These are phyloP conservation scores for Novymonas esmeraldas DNA, from an alignment of 208 protist species.

Conservation along the genomic window DNA sequence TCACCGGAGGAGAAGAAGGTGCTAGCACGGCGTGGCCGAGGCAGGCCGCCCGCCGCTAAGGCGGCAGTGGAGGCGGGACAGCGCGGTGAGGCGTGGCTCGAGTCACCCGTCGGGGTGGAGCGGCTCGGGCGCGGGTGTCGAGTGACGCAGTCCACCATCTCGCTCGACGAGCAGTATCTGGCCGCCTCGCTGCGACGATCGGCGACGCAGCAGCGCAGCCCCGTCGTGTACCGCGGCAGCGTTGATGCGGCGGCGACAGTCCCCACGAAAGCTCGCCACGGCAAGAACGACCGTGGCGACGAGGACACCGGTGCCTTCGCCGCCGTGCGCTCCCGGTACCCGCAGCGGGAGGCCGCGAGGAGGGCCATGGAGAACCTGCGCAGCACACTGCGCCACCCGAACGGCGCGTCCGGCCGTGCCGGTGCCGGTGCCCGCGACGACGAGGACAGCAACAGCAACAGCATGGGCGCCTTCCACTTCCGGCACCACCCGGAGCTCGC, in stretches of 20 bases:
- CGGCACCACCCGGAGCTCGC: conserved; percentile 42
- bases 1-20: too few species aligned
- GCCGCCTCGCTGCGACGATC: conserved; percentile 14
- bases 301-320: conserved; percentile 20
- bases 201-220: background rate
- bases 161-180: conserved; percentile 61
- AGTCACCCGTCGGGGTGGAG: conserved; percentile 19
- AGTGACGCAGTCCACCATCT: conserved; percentile 30
- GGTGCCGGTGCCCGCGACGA: conserved; percentile 4
- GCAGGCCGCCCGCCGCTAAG: background rate
- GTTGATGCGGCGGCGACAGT: too few species aligned
- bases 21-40: background rate
- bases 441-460: conserved; percentile 19
- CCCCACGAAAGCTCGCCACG: background rate
- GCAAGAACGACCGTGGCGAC: background rate
- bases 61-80: background rate
- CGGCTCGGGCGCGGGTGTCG: conserved; percentile 71
- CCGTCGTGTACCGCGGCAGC: background rate
- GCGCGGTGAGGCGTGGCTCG: background rate
- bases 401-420: conserved; percentile 11
- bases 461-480: conserved; percentile 40
- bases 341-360: conserved; percentile 60
- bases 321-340: conserved; percentile 58
- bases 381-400: conserved; percentile 31
- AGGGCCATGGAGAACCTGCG: conserved; percentile 58